Evolutionary conservation across 2,329 filamentous ascomycete genomes (phyloP).

Genomic region (Venturia pyrina): DNA sequence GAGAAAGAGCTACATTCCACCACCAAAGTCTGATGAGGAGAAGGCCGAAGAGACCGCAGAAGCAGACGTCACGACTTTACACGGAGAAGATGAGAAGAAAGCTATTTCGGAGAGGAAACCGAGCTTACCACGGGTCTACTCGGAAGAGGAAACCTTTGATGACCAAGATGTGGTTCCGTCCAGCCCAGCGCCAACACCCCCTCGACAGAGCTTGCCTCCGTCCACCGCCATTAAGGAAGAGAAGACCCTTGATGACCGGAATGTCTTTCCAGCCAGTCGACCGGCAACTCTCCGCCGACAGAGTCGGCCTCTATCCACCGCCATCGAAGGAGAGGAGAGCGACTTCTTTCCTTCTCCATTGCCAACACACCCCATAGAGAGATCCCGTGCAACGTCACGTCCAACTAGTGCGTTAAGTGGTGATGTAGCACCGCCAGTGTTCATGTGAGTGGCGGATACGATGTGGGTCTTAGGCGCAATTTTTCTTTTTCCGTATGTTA

Average conservation of each 20-base stretch:
- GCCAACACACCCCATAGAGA: neutral
- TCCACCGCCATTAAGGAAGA: neutral
- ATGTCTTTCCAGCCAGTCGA: neutral
- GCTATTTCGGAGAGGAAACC: neutral
- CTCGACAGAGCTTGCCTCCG: neutral
- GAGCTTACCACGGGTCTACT: neutral
- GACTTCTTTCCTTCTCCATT: neutral
- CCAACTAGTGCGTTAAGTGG: neutral
- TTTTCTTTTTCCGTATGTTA: neutral
- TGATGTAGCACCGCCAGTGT: neutral
- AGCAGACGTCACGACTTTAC: neutral
- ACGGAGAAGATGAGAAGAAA: neutral
- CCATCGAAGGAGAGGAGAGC: neutral
- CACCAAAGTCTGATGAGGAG: neutral
- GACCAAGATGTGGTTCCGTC: neutral
- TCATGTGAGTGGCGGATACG: neutral
- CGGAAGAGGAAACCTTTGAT: neutral
- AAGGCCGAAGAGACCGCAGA: neutral
- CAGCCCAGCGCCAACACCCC: neutral
- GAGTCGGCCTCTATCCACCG: neutral
- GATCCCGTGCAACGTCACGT: neutral
- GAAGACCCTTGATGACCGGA: neutral
- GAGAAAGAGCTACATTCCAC: constrained; percentile 37
- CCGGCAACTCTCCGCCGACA: neutral
- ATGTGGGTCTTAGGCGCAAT: too few relatives aligned